phyloP scores from a whole-genome alignment of 371 early-diverging fungal genomes.

The Capillidium heterosporum region DNA sequence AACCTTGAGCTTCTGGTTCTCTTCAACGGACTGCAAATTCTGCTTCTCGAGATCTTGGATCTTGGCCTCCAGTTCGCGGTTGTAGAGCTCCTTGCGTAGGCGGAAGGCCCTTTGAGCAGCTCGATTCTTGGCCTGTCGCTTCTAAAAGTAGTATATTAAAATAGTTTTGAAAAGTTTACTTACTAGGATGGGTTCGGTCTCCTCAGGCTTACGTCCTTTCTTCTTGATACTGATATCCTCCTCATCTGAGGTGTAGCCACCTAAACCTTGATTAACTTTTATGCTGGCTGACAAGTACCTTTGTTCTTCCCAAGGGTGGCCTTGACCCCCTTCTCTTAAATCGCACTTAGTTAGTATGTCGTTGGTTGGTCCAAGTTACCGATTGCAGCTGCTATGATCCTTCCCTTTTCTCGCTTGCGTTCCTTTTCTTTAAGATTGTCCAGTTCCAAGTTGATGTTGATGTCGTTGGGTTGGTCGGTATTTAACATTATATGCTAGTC shows the following conservation, averaged over 20 bases:
- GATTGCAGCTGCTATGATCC: no score
- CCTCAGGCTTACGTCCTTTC: slow-evolving; percentile 35
- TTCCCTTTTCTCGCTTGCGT: no score
- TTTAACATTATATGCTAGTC: no score
- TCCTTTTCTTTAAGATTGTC: no score
- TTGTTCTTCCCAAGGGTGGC: no score
- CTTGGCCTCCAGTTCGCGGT: slow-evolving; percentile 29
- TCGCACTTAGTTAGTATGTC: no score
- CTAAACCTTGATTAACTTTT: no score
- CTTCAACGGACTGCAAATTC: slow-evolving; percentile 16
- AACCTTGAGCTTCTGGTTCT: slow-evolving; percentile 12
- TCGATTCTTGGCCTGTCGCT: slow-evolving; percentile 56
- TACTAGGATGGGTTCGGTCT: slow-evolving; percentile 9
- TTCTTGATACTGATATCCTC: slow-evolving; percentile 16
- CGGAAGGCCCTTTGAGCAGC: slow-evolving; percentile 62
- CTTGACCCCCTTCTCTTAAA: no score
- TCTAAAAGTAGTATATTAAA: slow-evolving; percentile 11
- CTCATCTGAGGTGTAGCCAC: slow-evolving; percentile 7
- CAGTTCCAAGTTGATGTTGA: no score
- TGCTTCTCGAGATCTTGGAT: slow-evolving; percentile 20
- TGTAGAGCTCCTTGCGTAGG: slow-evolving; percentile 47
- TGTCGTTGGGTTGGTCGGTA: no score
- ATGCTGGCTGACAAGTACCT: no score
- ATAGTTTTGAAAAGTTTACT: not conserved
- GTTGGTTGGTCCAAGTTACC: no score